These are phyloP conservation scores for Aspergillus caelatus DNA, from an alignment of 2,329 filamentous ascomycete genomes.

Conservation along the genomic window DNA sequence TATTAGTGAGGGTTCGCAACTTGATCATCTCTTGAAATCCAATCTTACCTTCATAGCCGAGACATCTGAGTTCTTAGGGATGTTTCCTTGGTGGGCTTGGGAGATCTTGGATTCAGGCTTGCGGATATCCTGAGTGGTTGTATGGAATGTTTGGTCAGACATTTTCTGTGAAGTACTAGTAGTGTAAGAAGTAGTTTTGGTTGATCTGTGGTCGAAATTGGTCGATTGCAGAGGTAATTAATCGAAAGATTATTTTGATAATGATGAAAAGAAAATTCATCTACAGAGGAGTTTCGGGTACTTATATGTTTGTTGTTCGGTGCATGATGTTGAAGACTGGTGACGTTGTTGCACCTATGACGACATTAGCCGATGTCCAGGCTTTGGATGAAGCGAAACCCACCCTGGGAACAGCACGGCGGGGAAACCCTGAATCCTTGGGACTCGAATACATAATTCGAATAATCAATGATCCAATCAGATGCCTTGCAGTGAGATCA, in stretches of 20 bases:
- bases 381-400: not conserved
- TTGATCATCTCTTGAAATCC: not conserved
- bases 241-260: not conserved
- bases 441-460: not conserved
- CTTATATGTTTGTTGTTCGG: slow-evolving; percentile 8
- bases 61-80: slow-evolving; percentile 48
- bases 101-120: slow-evolving; percentile 50
- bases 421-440: not conserved
- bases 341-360: slow-evolving; percentile 10
- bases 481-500: not conserved
- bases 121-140: slow-evolving; percentile 53
- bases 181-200: not conserved
- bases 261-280: not conserved
- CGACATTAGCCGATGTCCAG: not conserved
- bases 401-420: not conserved
- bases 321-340: slow-evolving; percentile 5
- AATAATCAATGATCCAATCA: not conserved
- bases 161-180: slow-evolving; percentile 9
- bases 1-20: not conserved
- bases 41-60: slow-evolving; percentile 50
- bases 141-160: slow-evolving; percentile 46
- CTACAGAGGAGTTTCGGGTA: not conserved
- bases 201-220: not conserved
- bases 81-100: slow-evolving; percentile 43
- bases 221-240: not conserved